phyloP scores from a whole-genome alignment of 345 rosid species.

The Sonneratia caseolaris region DNA sequence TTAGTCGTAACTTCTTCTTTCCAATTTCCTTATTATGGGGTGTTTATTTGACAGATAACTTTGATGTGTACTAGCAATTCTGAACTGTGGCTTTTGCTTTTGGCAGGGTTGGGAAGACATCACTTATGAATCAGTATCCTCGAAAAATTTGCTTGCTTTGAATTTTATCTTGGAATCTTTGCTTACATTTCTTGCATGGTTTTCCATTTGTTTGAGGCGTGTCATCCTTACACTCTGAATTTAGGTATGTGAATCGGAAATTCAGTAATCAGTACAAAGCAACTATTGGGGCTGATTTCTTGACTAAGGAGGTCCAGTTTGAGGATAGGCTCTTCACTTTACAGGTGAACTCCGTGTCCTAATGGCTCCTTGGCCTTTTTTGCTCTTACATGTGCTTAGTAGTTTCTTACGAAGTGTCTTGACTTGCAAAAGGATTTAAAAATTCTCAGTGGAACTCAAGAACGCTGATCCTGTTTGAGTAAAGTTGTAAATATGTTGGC shows the following conservation, averaged over 20 bases:
- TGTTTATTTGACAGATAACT: not conserved
- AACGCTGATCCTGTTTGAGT: not conserved
- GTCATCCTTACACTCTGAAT: conserved; percentile 6
- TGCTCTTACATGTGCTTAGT: not conserved
- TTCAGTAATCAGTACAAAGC: conserved; percentile 95
- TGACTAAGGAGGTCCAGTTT: conserved; percentile 81
- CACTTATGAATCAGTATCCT: conserved; percentile 88
- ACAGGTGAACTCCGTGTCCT: conserved; percentile 42
- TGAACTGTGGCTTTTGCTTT: not conserved
- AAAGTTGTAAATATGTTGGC: too few relatives aligned
- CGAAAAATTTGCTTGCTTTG: conserved; percentile 11
- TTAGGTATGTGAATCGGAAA: conserved; percentile 83
- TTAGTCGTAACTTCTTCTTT: not conserved
- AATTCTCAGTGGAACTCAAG: not conserved
- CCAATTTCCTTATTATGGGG: not conserved
- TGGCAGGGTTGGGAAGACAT: conserved; percentile 84
- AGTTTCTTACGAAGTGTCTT: not conserved
- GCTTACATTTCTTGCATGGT: not conserved
- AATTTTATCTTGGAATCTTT: conserved; percentile 1
- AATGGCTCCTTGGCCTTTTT: not conserved
- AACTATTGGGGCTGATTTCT: conserved; percentile 88
- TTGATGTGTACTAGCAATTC: not conserved
- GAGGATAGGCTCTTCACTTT: conserved; percentile 86
- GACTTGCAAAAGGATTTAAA: not conserved
- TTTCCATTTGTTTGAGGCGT: conserved; percentile 1